Conservation (phyloP, 164 flowering plant genomes). For the Aristolochia fimbriata region DNA sequence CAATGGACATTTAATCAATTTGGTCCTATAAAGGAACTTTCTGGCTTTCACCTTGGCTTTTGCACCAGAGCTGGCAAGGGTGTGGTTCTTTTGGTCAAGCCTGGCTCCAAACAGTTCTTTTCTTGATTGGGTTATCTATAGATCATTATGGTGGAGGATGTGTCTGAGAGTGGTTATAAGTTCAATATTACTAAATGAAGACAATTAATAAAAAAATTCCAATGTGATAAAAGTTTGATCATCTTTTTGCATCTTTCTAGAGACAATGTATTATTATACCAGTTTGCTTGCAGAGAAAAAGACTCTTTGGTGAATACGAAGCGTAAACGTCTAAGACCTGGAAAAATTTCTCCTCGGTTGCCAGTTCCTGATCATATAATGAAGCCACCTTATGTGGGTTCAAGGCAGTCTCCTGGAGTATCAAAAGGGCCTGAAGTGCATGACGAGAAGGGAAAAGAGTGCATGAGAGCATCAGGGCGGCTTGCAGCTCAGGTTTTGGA, state of each 20-base stretch:
- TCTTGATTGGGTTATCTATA: no score
- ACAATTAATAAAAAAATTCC: no score
- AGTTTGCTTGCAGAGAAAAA: conserved; percentile 22
- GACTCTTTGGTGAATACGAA: conserved; percentile 20
- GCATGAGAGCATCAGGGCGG: conserved; percentile 93
- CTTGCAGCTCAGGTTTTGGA: conserved; percentile 93
- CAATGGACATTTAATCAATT: not conserved
- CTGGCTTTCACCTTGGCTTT: not conserved
- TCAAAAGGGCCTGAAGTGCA: conserved; percentile 77
- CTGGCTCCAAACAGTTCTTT: no score
- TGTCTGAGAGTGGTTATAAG: not conserved
- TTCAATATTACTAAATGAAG: not conserved
- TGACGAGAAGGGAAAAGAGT: conserved; percentile 63
- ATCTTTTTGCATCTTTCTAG: not conserved
- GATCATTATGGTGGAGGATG: not conserved
- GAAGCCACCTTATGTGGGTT: conserved; percentile 68
- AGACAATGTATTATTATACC: not conserved
- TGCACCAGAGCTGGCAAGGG: not conserved
- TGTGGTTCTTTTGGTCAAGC: not conserved
- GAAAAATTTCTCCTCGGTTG: conserved; percentile 71
- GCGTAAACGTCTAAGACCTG: conserved; percentile 60
- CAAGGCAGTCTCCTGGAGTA: conserved; percentile 53
- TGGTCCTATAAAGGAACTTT: not conserved
- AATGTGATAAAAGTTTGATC: not conserved
- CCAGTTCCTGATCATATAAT: conserved; percentile 72